Percentiles rank a stretch among this genome's conserved stretches.
phyloP scores from a whole-genome alignment of 2,329 filamentous ascomycete species.

The Stachybotrys elegans region DNA sequence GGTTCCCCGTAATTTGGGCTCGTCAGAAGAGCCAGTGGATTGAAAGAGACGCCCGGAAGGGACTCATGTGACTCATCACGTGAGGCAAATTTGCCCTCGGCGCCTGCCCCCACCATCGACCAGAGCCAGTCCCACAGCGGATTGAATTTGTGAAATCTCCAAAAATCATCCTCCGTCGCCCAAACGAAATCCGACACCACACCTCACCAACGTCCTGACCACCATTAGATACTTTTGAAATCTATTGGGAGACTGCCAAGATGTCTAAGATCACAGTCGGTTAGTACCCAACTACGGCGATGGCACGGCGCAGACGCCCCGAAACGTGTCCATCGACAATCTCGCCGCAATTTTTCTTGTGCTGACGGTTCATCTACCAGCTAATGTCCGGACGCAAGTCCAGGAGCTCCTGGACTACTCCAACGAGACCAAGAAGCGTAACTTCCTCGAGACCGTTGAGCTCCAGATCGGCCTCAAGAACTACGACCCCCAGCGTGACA shows the following conservation, averaged over 20 bases:
- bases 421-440: constrained; percentile 89
- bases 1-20: too few species aligned
- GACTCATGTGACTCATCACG: constrained; percentile 24
- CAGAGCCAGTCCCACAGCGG: constrained; percentile 16
- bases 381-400: constrained; percentile 95
- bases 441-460: constrained; percentile 94
- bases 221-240: constrained; percentile 63
- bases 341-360: too few species aligned
- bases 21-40: too few species aligned
- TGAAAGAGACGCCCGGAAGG: too few species aligned
- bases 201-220: constrained; percentile 35
- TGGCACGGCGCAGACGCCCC: too few species aligned
- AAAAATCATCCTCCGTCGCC: constrained; percentile 14
- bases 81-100: constrained; percentile 31
- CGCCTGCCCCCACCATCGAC: constrained; percentile 16
- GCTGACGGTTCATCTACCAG: constrained; percentile 34
- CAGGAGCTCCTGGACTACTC: constrained; percentile 93
- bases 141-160: constrained; percentile 17
- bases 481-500: constrained; percentile 99
- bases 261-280: constrained; percentile 86
- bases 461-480: constrained; percentile 94
- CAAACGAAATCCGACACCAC: constrained; percentile 6
- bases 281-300: constrained; percentile 32
- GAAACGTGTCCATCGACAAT: too few species aligned
- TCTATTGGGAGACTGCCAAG: constrained; percentile 84